Evolutionary conservation across 331 rosid species (phyloP).

Genomic region (Quercus phellos): DNA sequence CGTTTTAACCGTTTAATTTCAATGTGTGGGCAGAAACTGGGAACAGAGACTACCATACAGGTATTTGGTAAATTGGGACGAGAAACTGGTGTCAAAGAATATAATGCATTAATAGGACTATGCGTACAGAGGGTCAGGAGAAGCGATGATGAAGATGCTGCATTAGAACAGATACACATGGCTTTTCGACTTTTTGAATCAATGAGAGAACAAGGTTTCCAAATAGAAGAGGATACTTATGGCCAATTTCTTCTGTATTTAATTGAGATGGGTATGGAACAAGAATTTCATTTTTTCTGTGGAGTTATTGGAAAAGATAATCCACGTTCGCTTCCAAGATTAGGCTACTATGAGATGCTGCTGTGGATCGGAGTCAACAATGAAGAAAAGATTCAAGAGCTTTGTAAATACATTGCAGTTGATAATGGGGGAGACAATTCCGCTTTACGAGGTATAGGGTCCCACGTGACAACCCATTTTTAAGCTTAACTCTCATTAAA

Average conservation of each 20-base stretch:
- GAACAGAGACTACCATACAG: constrained; percentile 36
- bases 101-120: constrained; percentile 42
- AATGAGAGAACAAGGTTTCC: constrained; percentile 66
- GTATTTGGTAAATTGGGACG: constrained; percentile 56
- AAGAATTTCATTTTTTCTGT: constrained; percentile 59
- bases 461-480: neutral
- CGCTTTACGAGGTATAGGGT: constrained; percentile 48
- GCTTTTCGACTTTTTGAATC: constrained; percentile 45
- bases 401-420: constrained; percentile 43
- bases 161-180: constrained; percentile 47
- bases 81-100: constrained; percentile 53
- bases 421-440: constrained; percentile 33
- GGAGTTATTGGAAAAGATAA: constrained; percentile 44
- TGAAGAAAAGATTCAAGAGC: constrained; percentile 58
- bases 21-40: constrained; percentile 46
- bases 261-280: constrained; percentile 58
- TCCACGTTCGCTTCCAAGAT: constrained; percentile 42
- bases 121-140: constrained; percentile 57
- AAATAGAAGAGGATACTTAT: constrained; percentile 55
- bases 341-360: constrained; percentile 85
- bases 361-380: constrained; percentile 55
- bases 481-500: neutral
- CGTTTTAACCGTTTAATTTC: constrained; percentile 37
- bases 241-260: constrained; percentile 57
- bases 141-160: constrained; percentile 41